phyloP scores from a whole-genome alignment of 2,329 filamentous ascomycete species.

The Epichloe aotearoae region DNA sequence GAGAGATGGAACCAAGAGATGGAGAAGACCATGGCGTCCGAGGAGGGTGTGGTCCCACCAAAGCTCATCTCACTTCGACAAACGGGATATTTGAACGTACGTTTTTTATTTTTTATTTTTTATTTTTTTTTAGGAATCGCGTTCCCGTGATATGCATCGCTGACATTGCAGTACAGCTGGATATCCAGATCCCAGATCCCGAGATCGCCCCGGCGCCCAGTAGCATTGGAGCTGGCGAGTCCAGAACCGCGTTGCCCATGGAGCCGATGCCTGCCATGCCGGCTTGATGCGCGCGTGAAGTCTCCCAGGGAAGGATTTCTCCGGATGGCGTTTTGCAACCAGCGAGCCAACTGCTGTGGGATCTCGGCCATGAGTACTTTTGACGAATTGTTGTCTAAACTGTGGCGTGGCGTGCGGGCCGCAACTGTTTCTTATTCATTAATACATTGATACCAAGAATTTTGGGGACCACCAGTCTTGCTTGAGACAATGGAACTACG shows the following conservation, averaged over 20 bases:
- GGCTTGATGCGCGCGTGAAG: slow-evolving; percentile 7
- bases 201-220: slow-evolving; percentile 47
- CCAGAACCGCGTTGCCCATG: slow-evolving; percentile 20
- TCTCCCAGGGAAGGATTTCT: neutral
- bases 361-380: too few species aligned
- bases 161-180: slow-evolving; percentile 38
- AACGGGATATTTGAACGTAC: slow-evolving; percentile 77
- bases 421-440: neutral
- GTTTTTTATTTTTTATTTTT: slow-evolving; percentile 12
- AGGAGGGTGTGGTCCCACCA: slow-evolving; percentile 42
- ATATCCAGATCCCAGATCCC: slow-evolving; percentile 71
- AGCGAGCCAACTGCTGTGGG: too few species aligned
- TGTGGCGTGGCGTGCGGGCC: neutral
- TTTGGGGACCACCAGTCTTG: too few species aligned
- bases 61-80: slow-evolving; percentile 65
- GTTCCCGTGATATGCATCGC: neutral
- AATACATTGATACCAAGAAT: neutral
- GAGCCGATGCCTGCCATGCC: slow-evolving; percentile 16
- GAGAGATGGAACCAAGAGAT: slow-evolving; percentile 73
- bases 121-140: neutral
- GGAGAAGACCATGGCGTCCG: slow-evolving; percentile 39
- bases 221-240: slow-evolving; percentile 26
- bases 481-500: too few species aligned
- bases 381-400: too few species aligned
- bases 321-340: neutral